Evolutionary conservation across 495 filamentous ascomycete genomes (phyloP).

Genomic region (Glarea lozoyensis): DNA sequence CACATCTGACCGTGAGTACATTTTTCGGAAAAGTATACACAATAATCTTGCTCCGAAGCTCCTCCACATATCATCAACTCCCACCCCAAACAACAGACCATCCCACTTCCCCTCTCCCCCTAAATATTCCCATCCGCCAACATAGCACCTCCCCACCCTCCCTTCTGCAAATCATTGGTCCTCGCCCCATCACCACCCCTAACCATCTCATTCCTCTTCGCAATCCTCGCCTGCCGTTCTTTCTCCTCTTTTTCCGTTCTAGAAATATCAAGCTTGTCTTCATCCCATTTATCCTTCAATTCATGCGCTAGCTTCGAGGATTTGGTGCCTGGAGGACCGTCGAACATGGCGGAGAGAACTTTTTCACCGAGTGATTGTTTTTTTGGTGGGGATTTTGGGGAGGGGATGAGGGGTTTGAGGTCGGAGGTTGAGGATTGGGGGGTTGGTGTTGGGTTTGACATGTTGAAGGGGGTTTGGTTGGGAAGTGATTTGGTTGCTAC

Average conservation of each 20-base stretch:
- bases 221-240: not conserved
- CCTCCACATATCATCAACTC: no score
- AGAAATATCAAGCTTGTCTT: not conserved
- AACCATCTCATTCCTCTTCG: not conserved
- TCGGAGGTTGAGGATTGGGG: not conserved
- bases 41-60: no score
- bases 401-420: not conserved
- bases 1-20: no score
- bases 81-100: no score
- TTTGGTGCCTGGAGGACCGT: not conserved
- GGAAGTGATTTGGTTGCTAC: no score
- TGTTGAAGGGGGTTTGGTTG: no score
- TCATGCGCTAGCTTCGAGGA: not conserved
- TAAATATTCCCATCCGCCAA: slow-evolving; percentile 5
- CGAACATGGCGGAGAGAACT: not conserved
- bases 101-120: no score
- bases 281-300: not conserved
- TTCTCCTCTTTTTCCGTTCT: not conserved
- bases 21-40: no score
- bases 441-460: not conserved
- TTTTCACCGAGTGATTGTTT: not conserved
- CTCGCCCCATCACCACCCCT: not conserved
- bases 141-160: slow-evolving; percentile 3
- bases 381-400: not conserved
- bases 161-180: slow-evolving; percentile 25